Evolutionary conservation across 2,329 filamentous ascomycete genomes (phyloP).

Genomic region (Alternaria hordeiaustralica): DNA sequence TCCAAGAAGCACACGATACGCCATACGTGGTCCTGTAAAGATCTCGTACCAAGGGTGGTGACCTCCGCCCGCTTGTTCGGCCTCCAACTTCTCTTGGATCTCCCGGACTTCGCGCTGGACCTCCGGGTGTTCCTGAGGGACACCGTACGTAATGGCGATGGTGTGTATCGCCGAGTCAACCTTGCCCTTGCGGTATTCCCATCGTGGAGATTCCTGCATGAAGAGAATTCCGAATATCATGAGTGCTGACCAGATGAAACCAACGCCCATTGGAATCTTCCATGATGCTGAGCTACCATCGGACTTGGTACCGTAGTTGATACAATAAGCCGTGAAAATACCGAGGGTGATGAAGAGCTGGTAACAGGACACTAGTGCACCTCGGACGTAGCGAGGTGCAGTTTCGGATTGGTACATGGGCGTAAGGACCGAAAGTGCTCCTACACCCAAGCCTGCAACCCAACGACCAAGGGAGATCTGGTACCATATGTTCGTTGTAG

Average conservation of each 20-base stretch:
- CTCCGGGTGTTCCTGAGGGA: slow-evolving; percentile 61
- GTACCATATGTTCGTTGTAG: slow-evolving; percentile 63
- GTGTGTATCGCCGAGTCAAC: slow-evolving; percentile 59
- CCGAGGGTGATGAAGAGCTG: slow-evolving; percentile 74
- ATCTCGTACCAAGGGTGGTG: slow-evolving; percentile 61
- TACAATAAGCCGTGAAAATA: slow-evolving; percentile 61
- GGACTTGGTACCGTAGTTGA: slow-evolving; percentile 67
- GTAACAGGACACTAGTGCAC: slow-evolving; percentile 67
- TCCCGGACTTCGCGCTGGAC: slow-evolving; percentile 61
- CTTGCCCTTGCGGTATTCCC: slow-evolving; percentile 64
- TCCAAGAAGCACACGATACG: slow-evolving; percentile 68
- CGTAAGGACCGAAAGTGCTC: slow-evolving; percentile 65
- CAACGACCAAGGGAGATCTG: slow-evolving; percentile 70
- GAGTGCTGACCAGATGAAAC: slow-evolving; percentile 62
- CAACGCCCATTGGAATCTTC: slow-evolving; percentile 68
- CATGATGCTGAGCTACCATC: slow-evolving; percentile 60
- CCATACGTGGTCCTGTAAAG: slow-evolving; percentile 70
- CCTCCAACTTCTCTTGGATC: slow-evolving; percentile 63
- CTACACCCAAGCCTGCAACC: slow-evolving; percentile 71
- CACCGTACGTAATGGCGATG: slow-evolving; percentile 62
- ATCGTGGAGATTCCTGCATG: slow-evolving; percentile 64
- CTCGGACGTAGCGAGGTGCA: slow-evolving; percentile 68
- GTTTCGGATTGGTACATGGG: slow-evolving; percentile 71
- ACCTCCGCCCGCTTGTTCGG: slow-evolving; percentile 53
- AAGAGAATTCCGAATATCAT: slow-evolving; percentile 62